Evolutionary conservation across 768 basidiomycete species (phyloP).

Genomic region (Lactarius sp.): DNA sequence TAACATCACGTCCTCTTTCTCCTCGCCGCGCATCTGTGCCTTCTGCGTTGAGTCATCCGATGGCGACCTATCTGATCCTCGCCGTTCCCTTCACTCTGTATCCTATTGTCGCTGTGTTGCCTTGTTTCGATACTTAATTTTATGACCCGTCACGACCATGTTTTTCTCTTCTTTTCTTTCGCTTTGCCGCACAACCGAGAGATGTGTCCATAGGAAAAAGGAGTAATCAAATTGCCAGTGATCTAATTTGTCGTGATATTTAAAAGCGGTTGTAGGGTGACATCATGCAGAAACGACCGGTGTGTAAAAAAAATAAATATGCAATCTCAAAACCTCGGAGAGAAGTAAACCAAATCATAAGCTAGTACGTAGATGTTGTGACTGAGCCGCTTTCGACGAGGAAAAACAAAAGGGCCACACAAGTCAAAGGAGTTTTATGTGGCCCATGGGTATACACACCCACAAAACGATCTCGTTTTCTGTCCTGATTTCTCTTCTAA

Average conservation of each 20-base stretch:
- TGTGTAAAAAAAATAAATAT: background rate
- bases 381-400: background rate
- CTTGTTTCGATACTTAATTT: conserved; percentile 22
- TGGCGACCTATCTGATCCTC: conserved; percentile 6
- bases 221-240: conserved; percentile 18
- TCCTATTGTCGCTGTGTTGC: conserved; percentile 19
- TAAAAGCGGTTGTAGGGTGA: background rate
- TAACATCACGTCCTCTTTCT: conserved; percentile 12
- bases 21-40: conserved; percentile 7
- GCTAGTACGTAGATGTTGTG: background rate
- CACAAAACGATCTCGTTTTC: too few species aligned
- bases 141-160: conserved; percentile 26
- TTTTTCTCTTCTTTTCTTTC: background rate
- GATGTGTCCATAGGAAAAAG: conserved; percentile 18
- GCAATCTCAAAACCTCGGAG: background rate
- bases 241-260: conserved; percentile 11
- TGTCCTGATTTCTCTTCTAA: background rate
- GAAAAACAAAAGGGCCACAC: background rate
- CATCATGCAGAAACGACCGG: background rate
- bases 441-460: background rate
- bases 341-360: background rate
- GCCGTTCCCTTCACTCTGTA: conserved; percentile 7
- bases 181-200: conserved; percentile 14
- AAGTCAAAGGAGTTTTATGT: background rate
- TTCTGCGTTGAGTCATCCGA: background rate